phyloP scores from a whole-genome alignment of 1,284 basidiomycete genomes.

The Apiotrichum porosum region DNA sequence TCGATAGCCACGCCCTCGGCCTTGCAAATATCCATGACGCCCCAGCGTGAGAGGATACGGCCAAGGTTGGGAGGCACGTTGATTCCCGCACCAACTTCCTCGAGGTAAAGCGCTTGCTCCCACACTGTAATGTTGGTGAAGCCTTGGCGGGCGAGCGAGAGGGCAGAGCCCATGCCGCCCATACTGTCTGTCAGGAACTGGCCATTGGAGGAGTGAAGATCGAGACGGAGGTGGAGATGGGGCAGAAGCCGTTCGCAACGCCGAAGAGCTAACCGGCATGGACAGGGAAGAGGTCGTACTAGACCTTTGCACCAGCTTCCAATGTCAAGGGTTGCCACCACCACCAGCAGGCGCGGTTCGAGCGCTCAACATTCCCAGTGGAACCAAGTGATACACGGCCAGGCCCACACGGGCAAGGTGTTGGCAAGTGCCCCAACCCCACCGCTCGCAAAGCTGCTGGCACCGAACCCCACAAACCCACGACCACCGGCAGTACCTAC shows the following conservation, averaged over 20 bases:
- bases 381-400: no score
- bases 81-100: slow-evolving; percentile 43
- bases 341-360: no score
- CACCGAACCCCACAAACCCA: not conserved
- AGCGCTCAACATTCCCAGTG: no score
- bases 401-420: no score
- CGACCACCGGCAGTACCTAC: not conserved
- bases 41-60: slow-evolving; percentile 29
- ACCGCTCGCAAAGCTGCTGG: not conserved
- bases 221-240: no score
- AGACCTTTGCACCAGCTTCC: no score
- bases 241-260: no score
- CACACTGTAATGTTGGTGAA: slow-evolving; percentile 37
- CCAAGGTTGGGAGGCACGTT: slow-evolving; percentile 40
- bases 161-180: slow-evolving; percentile 36
- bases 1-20: slow-evolving; percentile 35
- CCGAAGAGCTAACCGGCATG: no score
- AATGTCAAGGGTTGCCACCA: no score
- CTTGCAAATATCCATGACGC: slow-evolving; percentile 27
- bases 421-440: no score
- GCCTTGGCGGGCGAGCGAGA: slow-evolving; percentile 34
- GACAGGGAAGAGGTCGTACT: no score
- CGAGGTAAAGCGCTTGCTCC: slow-evolving; percentile 31
- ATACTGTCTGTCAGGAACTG: slow-evolving; percentile 23
- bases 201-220: no score